These are phyloP conservation scores for Passiflora organensis DNA, from an alignment of 345 rosid species.

Conservation along the genomic window DNA sequence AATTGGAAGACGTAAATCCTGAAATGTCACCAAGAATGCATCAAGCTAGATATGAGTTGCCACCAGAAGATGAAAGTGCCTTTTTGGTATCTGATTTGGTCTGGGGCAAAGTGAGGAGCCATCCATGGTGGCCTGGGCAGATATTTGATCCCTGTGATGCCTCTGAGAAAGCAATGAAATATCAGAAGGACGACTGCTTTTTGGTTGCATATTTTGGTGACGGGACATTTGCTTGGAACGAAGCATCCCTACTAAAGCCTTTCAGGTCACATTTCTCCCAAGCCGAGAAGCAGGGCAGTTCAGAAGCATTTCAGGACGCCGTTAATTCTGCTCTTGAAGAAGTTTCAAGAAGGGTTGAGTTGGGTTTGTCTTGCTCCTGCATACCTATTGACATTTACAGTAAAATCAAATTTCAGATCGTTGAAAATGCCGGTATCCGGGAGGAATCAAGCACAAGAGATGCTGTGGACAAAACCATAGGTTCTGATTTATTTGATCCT, in stretches of 20 bases:
- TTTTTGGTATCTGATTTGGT: constrained; percentile 55
- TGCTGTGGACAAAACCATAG: constrained; percentile 22
- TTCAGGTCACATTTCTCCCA: constrained; percentile 49
- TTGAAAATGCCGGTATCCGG: constrained; percentile 56
- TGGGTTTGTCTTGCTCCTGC: constrained; percentile 57
- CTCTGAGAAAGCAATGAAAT: constrained; percentile 52
- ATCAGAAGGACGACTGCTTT: constrained; percentile 54
- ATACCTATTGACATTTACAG: constrained; percentile 33
- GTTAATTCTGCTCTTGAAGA: constrained; percentile 61
- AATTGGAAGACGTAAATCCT: no score
- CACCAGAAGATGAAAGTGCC: constrained; percentile 37
- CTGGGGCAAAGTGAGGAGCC: constrained; percentile 78
- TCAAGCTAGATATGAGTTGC: constrained; percentile 41
- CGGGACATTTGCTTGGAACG: constrained; percentile 74
- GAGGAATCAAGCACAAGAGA: constrained; percentile 35
- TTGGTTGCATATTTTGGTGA: constrained; percentile 77
- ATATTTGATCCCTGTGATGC: constrained; percentile 65
- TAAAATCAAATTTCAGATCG: constrained; percentile 36
- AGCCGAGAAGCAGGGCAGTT: constrained; percentile 52
- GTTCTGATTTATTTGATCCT: constrained; percentile 39
- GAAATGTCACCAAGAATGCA: constrained; percentile 24
- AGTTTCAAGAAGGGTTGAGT: constrained; percentile 48
- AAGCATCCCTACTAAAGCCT: constrained; percentile 50
- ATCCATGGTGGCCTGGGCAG: constrained; percentile 91
- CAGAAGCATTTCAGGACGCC: constrained; percentile 53